Conservation (phyloP, 2,329 filamentous ascomycete species). For the Alternaria gaisen region DNA sequence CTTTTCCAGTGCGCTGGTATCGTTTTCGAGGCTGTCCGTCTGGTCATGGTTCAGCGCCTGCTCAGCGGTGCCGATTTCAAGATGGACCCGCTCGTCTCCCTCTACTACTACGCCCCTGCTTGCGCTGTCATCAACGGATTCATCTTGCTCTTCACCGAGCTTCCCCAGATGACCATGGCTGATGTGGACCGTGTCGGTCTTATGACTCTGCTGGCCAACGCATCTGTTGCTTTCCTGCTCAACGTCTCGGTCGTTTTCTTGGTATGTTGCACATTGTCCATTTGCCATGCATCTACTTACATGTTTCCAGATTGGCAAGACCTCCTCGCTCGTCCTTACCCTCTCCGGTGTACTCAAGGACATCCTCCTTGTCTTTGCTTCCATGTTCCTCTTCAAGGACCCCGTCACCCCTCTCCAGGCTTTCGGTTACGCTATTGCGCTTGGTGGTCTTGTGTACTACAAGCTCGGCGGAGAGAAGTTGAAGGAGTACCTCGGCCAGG, state of each 20-base stretch:
- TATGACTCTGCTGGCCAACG: slow-evolving; percentile 77
- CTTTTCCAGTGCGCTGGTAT: slow-evolving; percentile 81
- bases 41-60: slow-evolving; percentile 85
- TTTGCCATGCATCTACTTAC: slow-evolving; percentile 21
- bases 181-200: slow-evolving; percentile 79
- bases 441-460: slow-evolving; percentile 83
- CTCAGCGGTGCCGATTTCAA: slow-evolving; percentile 86
- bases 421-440: slow-evolving; percentile 83
- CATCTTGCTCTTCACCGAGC: slow-evolving; percentile 76
- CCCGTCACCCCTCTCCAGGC: slow-evolving; percentile 78
- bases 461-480: slow-evolving; percentile 85
- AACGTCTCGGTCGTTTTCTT: slow-evolving; percentile 88
- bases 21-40: slow-evolving; percentile 80
- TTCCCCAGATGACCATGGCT: slow-evolving; percentile 72
- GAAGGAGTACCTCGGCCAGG: slow-evolving; percentile 78
- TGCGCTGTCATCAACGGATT: slow-evolving; percentile 83
- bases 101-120: slow-evolving; percentile 89
- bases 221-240: slow-evolving; percentile 78
- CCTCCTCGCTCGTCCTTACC: slow-evolving; percentile 84
- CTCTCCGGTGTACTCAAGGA: slow-evolving; percentile 90
- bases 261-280: slow-evolving; percentile 62
- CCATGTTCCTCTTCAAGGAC: slow-evolving; percentile 83
- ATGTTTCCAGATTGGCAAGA: slow-evolving; percentile 77
- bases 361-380: slow-evolving; percentile 80
- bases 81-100: slow-evolving; percentile 88